Base-by-base conservation (phyloP, 2,329 filamentous ascomycete species). In the Ophiocordyceps robertsii region DNA sequence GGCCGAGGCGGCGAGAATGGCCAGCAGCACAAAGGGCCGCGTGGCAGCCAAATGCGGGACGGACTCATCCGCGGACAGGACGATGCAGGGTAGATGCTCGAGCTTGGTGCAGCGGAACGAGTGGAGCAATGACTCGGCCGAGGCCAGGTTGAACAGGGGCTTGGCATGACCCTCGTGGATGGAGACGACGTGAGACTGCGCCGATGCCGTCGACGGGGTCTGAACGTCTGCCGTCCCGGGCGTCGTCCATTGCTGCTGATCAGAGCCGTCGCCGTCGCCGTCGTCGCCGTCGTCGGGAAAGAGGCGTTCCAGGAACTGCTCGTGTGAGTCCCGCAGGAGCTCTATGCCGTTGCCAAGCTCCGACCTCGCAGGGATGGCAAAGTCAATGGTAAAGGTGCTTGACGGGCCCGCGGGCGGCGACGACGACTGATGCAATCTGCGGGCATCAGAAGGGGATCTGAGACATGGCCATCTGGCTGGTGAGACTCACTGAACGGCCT, bases 131-230 rank as follows among this genome's bases (percentile, higher is more conserved):
- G 60, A 61, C 31, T 63, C 57, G 5, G 72, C 72, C n/a, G 69
- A 73, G 41, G 70, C 65, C 6, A 74, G 62, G 54, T 75, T 75
- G 56, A 75, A 75, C 50, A 67, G 67, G 0, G 72, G 72, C 43
- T 68, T 69, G 14, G 70, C 61, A 11, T 65, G 62, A 5, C 71
- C 50, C 29, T 57, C 61, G 19, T 62, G 57, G 30, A 67, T 56
- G 2, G 60, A 55, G 44, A 59, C 53, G 29, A 57, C 52, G 44
- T 52, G 43, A 5, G 58, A 53, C 44, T 52, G 43, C 6, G 44
- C 37, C 3, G 62, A 51, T 2, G 49, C 55, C 2, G 53, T 51
- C 1, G 54, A 43, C 2, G 60, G 51, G 2, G 58, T 57, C 4
- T 57, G 53, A 11, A 55, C 43, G 31, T 46, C 46, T 1, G 48